These are phyloP conservation scores for Bipolaris gigantea DNA, from an alignment of 2,329 filamentous ascomycete genomes.

Conservation along the genomic window DNA sequence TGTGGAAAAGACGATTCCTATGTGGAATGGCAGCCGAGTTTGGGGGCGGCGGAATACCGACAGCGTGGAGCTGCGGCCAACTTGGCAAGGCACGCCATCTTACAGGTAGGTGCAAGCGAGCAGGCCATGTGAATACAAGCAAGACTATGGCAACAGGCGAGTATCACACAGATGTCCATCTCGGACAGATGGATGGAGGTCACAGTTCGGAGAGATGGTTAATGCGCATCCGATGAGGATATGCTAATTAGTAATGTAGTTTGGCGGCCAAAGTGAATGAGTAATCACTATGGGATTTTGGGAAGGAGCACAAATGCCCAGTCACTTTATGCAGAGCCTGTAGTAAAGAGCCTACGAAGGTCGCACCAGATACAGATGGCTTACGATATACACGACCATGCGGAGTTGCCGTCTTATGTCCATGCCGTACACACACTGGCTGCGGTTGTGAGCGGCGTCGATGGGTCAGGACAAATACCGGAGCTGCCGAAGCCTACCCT, in stretches of 20 bases:
- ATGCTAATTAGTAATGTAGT: conserved; percentile 16
- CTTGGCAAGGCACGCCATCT: conserved; percentile 1
- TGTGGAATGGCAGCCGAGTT: conserved; percentile 7
- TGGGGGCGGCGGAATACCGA: conserved; percentile 5
- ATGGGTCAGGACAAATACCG: background rate
- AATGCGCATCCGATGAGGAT: conserved; percentile 9
- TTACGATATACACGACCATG: background rate
- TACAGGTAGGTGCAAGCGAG: conserved; percentile 11
- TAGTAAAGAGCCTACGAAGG: no score
- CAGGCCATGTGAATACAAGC: background rate
- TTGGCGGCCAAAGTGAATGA: conserved; percentile 2
- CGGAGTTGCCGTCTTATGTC: background rate
- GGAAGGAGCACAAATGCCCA: no score
- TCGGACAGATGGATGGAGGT: conserved; percentile 6
- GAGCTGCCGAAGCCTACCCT: background rate
- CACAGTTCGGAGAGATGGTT: conserved; percentile 3
- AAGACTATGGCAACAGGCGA: conserved; percentile 6
- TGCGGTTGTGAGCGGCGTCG: background rate
- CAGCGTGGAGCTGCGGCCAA: conserved; percentile 7
- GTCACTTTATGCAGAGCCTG: no score
- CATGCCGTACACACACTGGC: background rate
- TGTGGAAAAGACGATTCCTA: conserved; percentile 4
- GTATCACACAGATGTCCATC: background rate
- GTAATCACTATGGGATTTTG: conserved; percentile 5
- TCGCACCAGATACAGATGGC: background rate